Evolutionary conservation across 441 rosid species (phyloP), one percentile per base, ranked within the genome.

Genomic region (Croton laevigatus): DNA sequence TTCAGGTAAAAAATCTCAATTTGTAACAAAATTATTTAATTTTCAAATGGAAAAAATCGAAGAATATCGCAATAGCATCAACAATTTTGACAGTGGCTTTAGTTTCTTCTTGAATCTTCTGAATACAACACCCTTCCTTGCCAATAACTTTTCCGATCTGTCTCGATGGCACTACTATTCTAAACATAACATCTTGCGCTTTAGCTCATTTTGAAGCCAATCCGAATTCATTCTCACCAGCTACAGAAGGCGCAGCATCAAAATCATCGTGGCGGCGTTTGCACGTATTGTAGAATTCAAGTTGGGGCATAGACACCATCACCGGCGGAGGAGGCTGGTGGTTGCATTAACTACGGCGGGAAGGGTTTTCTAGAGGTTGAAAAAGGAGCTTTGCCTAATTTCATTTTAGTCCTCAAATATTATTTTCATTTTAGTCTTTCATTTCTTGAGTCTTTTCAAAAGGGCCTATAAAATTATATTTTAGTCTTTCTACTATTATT

Each of bases 101-200:
- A 34, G 89, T 83, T 19, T 82, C 88, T 78, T 87, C 94, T 44
- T 89, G 88, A 75, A 88, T 83, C 83, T 79, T 82, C 83, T 88
- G 88, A 68, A 88, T 86, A 38, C 89, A 82, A 60, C 82, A 78
- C 10, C 91, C 91, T 59, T 79, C 85, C 73, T 83, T 87, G 34
- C 93, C 93, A 44, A 88, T 88, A 22, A 86, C 89, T 68, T 88
- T 88, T 36, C 94, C 91, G 83, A 88, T 84, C 88, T 88, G 88
- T 70, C 81, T 75, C 53, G 91, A 87, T 23, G 91, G 91, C 3
- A 87, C 87, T 5, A 87, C 79, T 46, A 87, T 84, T 71, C 91
- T 82, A 55, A 81, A 88, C 38, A 88, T 65, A 22, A 88, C 83
- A 46, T 88, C 91, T 53, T 86, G 89, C 22, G 79, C 59, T 68